Base-by-base conservation (phyloP, 2,329 filamentous ascomycete species). In the Nothophaeocryptopus gaeumannii region DNA sequence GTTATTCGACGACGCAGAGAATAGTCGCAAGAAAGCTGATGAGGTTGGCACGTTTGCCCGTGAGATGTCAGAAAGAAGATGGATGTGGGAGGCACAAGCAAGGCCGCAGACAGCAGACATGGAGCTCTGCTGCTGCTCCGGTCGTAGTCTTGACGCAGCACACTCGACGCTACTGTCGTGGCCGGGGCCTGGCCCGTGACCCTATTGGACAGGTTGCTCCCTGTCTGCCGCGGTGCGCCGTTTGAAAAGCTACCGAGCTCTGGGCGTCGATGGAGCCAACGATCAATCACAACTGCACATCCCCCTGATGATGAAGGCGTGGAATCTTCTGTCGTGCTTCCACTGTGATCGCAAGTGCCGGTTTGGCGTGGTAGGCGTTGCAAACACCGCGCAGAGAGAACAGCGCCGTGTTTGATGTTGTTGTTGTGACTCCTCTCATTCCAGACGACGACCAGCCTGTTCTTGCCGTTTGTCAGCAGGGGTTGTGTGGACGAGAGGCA, bases 11-110 rank as follows among this genome's bases (percentile, higher is more conserved):
- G 43, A 32, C 32, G 43, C 15, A 26, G 11, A 38, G 20, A 12
- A 31, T 30, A 15, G 44, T 52, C 45, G 50, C 43, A 38, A 45
- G 41, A 15, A 41, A 45, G 48, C 38, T 48, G 50, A 55, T 48
- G 50, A 55, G 40, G 53, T 39, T 55, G 53, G 49, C 20, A 49
- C 39, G 51, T 46, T 50, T 34, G 41, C 48, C 39, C 33, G 35
- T 40, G 40, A 48, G 45, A 47, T 47, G 50, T 38, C 14, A 50
- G 13, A 46, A 45, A 43, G 42, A 49, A 34, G 50, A 45, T 16
- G 46, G 15, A 39, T 41, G 45, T 37, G 50, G 50, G 40, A 53
- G 51, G 38, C 51, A 50, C 31, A 45, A 32, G 50, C 20, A 26
- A 26, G 20, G 20, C 20, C 20, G 20, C 20, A 26, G 20, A 26